Base-by-base conservation (phyloP, 208 protist genomes). In the Herpetomonas tarakana region DNA sequence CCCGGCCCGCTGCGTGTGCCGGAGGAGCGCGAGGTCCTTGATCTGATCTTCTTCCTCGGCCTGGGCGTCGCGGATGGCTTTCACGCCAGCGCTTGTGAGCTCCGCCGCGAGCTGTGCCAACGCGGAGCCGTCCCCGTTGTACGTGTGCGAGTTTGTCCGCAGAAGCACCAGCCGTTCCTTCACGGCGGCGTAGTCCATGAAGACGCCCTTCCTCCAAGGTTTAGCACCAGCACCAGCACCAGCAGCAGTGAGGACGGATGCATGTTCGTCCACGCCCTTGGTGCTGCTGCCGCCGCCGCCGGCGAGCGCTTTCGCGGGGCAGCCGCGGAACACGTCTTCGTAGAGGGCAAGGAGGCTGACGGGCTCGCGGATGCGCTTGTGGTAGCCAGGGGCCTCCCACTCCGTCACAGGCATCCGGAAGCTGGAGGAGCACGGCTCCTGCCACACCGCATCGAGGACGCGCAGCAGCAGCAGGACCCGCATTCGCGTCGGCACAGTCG, bases 351-450 rank as follows among this genome's bases (percentile, higher is more conserved):
- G 62, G 14, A 93, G 64, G 19, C 70, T 81, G 11, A 88, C 68
- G 0, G 81, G 78, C 24, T 78, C 71, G 30, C 73, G 75, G 29
- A 84, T 60, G 28, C 69, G 71, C 27, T 71, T 66, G 68, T 90
- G 80, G 65, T 93, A 93, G 41, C 74, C 28, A 28, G 82, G 79
- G 18, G 82, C 86, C 69, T 90, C 77, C 62, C 65, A 76, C 72
- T 89, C 86, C 16, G 71, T 76, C 1, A 93, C 86, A 12, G 86
- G 83, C 14, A 88, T 66, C 1, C 77, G 77, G 56, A 93, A 93
- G 22, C 76, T 22, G 27, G 63, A 44, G 9, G 62, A 46, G 11
- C 46, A 46, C 2, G 71, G 65, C 12, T 64, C 44, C 39, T 28
- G 52, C 83, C 82, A 88, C 28, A 86, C 38, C 18, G 62, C 50